Base-by-base conservation (phyloP, 345 rosid species). In the Brassica nigra region DNA sequence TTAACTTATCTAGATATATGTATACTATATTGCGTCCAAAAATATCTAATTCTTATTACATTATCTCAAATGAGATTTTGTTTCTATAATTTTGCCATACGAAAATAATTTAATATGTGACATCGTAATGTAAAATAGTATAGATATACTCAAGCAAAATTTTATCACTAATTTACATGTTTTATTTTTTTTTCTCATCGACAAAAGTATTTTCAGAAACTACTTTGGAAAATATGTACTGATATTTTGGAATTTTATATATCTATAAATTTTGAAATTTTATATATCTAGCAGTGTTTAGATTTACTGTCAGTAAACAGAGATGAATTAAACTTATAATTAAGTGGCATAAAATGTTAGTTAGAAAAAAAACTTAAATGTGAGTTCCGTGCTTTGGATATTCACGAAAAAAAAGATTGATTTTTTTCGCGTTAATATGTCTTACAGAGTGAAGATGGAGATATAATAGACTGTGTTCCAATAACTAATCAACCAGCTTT, bases 401-500 rank as follows among this genome's bases (percentile, higher is more conserved):
- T 68, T 49, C 8, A 49, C 18, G 15, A 4, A 14, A 49, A 49
- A 49, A 49, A 49, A 4, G 29, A 30, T 54, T 29, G 29, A 27
- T 28, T 64, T 66, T 78, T 6, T 6, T 9, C 0, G 7, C 5
- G 6, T 52, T 52, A n/a, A 52, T 52, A n/a, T 52, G 6, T 52
- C 20, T n/a, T 52, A 42, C n/a, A 52, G 57, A 52, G 57, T 52
- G 57, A 52, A n/a, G 57, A 52, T 52, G 57, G 57, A 52, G 57
- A 52, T n/a, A 52, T 52, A n/a, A 52, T 52, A 52, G 57, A 52
- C 20, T 52, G 57, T 52, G 57, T 52, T 52, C 57, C 57, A 52
- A 52, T 52, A 52, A n/a, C 8, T 52, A 57, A 77, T 4, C 87
- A 85, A 49, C 85, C 80, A 0, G 85, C 82, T 52, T 66, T 85